Evolutionary conservation across 1,284 basidiomycete genomes (phyloP), one percentile per base, ranked within the genome.

Genomic region (Fistulinella cinereoalba): DNA sequence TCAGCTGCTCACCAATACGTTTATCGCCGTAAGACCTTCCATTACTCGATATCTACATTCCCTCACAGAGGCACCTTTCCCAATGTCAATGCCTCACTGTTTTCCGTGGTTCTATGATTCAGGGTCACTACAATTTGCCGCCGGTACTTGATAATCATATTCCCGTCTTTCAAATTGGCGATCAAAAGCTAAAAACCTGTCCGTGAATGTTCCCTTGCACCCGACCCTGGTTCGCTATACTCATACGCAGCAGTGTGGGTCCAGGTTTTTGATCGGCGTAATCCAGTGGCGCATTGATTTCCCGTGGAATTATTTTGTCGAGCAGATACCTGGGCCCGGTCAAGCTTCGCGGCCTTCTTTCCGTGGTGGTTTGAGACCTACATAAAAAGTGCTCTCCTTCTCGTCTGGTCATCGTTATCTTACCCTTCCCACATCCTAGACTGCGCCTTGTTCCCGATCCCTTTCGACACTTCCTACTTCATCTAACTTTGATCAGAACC

Each of bases 141-240:
- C 29, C 29, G 29, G 29, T n/a, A n/a, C n/a, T n/a, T 31, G 29
- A 6, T 24, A 28, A 8, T 32, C 24, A 19, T 23, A 4, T 16
- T 19, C 21, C 6, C 21, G 16, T 5, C 18, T 28, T n/a, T 28
- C n/a, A 34, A 27, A 21, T 46, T 19, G 9, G 21, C n/a, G 27
- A 46, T 21, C 27, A 6, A 10, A 21, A 19, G 44, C 22, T 24
- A n/a, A 46, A 34, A 16, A 29, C 11, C 32, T n/a, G 11, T 13
- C 21, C 16, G 24, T 16, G 32, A 46, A 19, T 33, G 33, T n/a
- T n/a, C n/a, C 29, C 33, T 13, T 31, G 10, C 12, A 34, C n/a
- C 25, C 44, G 44, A 46, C 45, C 44, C 44, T 46, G 33, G 19
- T 29, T 19, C 12, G 19, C 23, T 28, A 21, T 16, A 32, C n/a